phyloP scores from a whole-genome alignment of 805 yeast species.

The Metschnikowia picachoensis region DNA sequence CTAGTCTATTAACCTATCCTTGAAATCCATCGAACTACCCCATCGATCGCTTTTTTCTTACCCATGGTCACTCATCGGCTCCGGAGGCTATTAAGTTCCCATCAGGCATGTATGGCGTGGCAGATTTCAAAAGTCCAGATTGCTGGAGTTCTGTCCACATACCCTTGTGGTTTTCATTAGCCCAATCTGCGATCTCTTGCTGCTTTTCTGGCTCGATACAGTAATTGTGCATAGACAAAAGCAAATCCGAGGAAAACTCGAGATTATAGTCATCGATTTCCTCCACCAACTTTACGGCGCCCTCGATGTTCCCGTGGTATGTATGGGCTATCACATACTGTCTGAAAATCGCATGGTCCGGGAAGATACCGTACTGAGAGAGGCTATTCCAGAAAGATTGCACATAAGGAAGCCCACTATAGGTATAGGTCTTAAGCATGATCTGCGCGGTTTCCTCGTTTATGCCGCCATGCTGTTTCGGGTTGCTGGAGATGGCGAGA shows the following conservation, averaged over 20 bases:
- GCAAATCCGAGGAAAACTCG: conserved; percentile 39
- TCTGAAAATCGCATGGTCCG: conserved; percentile 48
- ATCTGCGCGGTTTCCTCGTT: conserved; percentile 62
- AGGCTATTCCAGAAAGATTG: conserved; percentile 59
- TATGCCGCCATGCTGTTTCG: conserved; percentile 44
- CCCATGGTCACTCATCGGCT: too few species aligned
- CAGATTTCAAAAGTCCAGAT: conserved; percentile 25
- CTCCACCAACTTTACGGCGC: conserved; percentile 51
- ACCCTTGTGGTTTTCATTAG: conserved; percentile 22
- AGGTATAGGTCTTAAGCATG: conserved; percentile 62
- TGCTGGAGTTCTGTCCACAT: conserved; percentile 26
- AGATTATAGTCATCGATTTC: conserved; percentile 47
- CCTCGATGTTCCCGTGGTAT: conserved; percentile 55
- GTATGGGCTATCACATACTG: conserved; percentile 70
- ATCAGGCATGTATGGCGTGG: conserved; percentile 31
- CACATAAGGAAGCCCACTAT: conserved; percentile 51
- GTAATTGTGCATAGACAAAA: conserved; percentile 46
- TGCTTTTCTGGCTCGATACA: conserved; percentile 32
- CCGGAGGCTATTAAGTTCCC: conserved; percentile 23
- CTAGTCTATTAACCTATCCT: too few species aligned
- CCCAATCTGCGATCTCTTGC: conserved; percentile 32
- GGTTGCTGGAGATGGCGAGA: conserved; percentile 52
- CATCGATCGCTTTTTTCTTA: too few species aligned
- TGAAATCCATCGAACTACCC: too few species aligned
- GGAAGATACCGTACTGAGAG: conserved; percentile 48